These are phyloP conservation scores for Ceratocystis diversiconidia DNA, from an alignment of 2,329 filamentous ascomycete genomes.

Conservation along the genomic window DNA sequence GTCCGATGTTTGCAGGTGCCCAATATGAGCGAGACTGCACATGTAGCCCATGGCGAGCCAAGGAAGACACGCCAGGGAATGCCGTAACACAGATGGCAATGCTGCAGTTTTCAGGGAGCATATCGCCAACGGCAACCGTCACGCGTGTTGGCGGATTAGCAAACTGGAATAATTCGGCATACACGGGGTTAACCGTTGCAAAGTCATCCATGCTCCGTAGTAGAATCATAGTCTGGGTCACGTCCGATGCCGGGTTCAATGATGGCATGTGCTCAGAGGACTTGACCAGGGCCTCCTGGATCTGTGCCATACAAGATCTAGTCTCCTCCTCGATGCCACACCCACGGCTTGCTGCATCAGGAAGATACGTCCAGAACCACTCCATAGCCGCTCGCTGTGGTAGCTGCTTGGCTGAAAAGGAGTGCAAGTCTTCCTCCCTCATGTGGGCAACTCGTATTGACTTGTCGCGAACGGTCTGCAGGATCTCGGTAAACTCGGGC, in stretches of 20 bases:
- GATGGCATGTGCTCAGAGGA: constrained; percentile 21
- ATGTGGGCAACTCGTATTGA: constrained; percentile 4
- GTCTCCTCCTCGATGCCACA: constrained; percentile 35
- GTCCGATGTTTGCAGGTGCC: constrained; percentile 95
- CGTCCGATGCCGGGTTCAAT: constrained; percentile 26
- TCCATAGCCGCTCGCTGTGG: constrained; percentile 7
- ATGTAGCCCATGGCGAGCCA: constrained; percentile 53
- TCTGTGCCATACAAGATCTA: constrained; percentile 32
- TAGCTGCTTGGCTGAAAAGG: constrained; percentile 17
- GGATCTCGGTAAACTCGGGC: constrained; percentile 35
- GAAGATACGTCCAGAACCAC: constrained; percentile 30
- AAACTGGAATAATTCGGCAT: constrained; percentile 56
- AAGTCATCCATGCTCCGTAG: constrained; percentile 74
- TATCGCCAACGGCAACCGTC: constrained; percentile 61
- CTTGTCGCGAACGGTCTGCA: constrained; percentile 24
- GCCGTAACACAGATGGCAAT: constrained; percentile 44
- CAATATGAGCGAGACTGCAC: constrained; percentile 92
- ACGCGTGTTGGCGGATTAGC: constrained; percentile 78
- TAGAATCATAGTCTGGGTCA: constrained; percentile 49
- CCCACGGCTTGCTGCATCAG: constrained; percentile 20
- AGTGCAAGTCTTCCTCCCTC: constrained; percentile 6
- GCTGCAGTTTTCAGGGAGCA: constrained; percentile 44
- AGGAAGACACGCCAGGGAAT: constrained; percentile 23
- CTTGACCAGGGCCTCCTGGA: constrained; percentile 30
- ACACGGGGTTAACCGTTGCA: constrained; percentile 56